Base-by-base conservation (phyloP, 192 early-diverging fungal species). In the Fimicolochytrium jonesii region DNA sequence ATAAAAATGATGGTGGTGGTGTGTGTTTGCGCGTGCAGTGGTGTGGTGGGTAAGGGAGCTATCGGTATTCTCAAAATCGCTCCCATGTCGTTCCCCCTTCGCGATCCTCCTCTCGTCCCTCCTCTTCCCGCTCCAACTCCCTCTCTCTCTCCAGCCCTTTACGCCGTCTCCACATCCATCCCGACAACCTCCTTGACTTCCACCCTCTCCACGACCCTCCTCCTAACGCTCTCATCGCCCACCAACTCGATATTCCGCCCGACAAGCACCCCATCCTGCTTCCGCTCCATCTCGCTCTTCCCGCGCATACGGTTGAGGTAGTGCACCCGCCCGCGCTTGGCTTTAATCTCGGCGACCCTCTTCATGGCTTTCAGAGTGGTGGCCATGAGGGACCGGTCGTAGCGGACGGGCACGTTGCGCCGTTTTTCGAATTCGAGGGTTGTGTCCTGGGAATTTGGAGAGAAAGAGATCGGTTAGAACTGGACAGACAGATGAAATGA, bases 291-390 rank as follows among this genome's bases (percentile, higher is more conserved):
- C 29, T 90, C 85, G 79, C 88, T 88, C 74, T 93, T 93, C 25
- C 89, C 91, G 55, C 77, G 72, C 87, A 96, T 89, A 18, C 58
- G 41, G 6, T 77, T 68, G 87, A 92, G 94, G 78, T 81, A 90
- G 80, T 92, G 94, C 29, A 91, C 95, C 46, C 89, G 81, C 70
- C 97, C 96, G 67, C 96, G 84, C 71, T 90, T 90, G 33, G 87
- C 81, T 67, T 89, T 87, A 76, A 99, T 97, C 78, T 97, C 94
- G 68, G 87, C 82, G 29, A 97, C 89, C 59, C 92, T 86, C 81
- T 99, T 97, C 90, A 99, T 95, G 31, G 96, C 95, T 84, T 94
- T 97, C 74, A 99, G 74, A 1, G 96, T 99, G 7, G 95, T 95
- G 46, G 85, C 79, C 94, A 97, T 95, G 37, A 96, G 78, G 60